Evolutionary conservation across 2,329 filamentous ascomycete genomes (phyloP), one percentile per base, ranked within the genome.

Genomic region (Neocucurbitaria cava): DNA sequence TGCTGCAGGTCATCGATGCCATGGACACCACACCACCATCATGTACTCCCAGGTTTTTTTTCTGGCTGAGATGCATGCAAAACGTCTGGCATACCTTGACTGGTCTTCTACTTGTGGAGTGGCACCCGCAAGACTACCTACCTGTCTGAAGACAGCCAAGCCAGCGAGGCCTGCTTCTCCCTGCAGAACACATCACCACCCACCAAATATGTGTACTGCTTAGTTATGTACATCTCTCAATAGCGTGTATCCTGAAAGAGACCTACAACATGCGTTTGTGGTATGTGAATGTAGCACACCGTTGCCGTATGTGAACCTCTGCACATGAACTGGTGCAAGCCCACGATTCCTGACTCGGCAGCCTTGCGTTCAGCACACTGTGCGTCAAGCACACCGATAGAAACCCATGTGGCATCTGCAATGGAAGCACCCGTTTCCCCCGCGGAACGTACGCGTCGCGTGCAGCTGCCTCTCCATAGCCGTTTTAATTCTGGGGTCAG

Each of bases 311-410:
- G 13, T 15, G 10, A 36, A 10, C 35, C 20, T 30, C 39, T 35
- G 8, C 26, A 41, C 30, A 33, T n/a, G n/a, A n/a, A n/a, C n/a
- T n/a, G n/a, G n/a, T n/a, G 17, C 23, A 26, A 35, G 13, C 31
- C 15, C 40, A 41, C 17, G 30, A 28, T 31, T 46, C 44, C 51
- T 58, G 54, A 58, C 54, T 54, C 55, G 44, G 23, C 43, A 55
- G 44, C 38, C 49, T 44, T 23, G 38, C 39, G 9, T 30, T 42
- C 45, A 24, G 28, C 18, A 3, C 21, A 15, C 40, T 11, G 42
- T 36, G 52, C 52, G 48, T 55, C 33, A 58, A 43, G 46, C 55
- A 58, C 55, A 58, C 55, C 51, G 55, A 49, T 58, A 31, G 24
- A 42, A 28, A 5, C 17, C 18, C 23, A 42, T 9, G 6, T 17